Conservation (phyloP, 179 eudicot genomes). For the Camellia oleifera region DNA sequence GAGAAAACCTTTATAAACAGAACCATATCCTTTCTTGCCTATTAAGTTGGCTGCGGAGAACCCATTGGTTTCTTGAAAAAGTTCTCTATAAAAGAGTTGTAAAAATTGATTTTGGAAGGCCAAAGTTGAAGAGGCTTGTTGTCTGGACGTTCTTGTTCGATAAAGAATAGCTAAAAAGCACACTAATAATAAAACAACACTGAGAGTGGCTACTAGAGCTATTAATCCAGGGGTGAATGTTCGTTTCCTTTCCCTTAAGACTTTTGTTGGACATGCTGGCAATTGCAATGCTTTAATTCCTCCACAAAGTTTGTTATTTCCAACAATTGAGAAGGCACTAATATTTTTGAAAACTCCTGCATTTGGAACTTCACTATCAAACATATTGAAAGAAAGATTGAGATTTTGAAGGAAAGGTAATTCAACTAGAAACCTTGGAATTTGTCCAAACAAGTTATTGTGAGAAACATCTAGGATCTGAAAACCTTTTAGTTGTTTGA, state of each 20-base stretch:
- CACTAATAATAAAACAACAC: background rate
- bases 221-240: background rate
- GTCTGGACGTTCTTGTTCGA: background rate
- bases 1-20: conserved; percentile 29
- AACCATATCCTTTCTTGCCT: conserved; percentile 30
- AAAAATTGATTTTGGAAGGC: background rate
- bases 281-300: conserved; percentile 20
- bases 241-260: background rate
- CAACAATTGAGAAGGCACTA: conserved; percentile 15
- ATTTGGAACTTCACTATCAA: conserved; percentile 19
- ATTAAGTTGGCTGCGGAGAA: conserved; percentile 26
- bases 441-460: conserved; percentile 21
- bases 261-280: conserved; percentile 9
- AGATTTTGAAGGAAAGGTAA: background rate
- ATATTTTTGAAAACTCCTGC: conserved; percentile 24
- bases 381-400: conserved; percentile 15
- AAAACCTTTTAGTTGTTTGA: conserved; percentile 1
- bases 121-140: background rate
- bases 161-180: background rate
- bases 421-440: conserved; percentile 5
- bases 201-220: background rate
- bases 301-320: conserved; percentile 25
- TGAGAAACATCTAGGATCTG: conserved; percentile 11
- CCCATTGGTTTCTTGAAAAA: conserved; percentile 26
- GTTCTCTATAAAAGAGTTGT: conserved; percentile 23